phyloP scores from a whole-genome alignment of 2,329 filamentous ascomycete species.

The Aspergillus japonicus region DNA sequence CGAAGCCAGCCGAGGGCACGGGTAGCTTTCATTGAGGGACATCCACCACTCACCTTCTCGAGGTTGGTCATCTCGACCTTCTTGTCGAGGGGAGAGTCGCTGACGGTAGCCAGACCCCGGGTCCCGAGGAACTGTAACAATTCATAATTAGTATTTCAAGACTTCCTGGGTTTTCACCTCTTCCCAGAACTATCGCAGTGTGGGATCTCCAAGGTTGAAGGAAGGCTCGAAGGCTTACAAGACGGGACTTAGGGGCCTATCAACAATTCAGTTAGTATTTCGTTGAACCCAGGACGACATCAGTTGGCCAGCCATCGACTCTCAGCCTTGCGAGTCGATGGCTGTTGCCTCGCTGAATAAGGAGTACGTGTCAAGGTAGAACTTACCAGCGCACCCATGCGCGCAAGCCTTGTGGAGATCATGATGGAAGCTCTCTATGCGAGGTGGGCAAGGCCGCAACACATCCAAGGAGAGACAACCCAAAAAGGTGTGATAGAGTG shows the following conservation, averaged over 20 bases:
- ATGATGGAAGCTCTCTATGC: slow-evolving; percentile 46
- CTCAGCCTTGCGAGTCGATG: background rate
- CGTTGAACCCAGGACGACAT: background rate
- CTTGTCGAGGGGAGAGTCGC: slow-evolving; percentile 81
- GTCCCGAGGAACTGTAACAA: slow-evolving; percentile 60
- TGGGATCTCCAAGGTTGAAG: slow-evolving; percentile 1
- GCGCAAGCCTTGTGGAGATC: slow-evolving; percentile 49
- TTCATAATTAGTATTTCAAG: slow-evolving; percentile 24
- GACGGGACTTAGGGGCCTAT: slow-evolving; percentile 47
- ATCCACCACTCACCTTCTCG: slow-evolving; percentile 62
- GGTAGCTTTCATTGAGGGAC: background rate
- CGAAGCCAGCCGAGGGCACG: slow-evolving; percentile 23
- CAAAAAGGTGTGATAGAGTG: slow-evolving; percentile 33
- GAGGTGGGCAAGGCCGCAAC: slow-evolving; percentile 36
- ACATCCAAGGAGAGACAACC: slow-evolving; percentile 39
- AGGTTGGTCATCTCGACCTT: slow-evolving; percentile 98
- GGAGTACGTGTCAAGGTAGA: slow-evolving; percentile 14
- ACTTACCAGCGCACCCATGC: slow-evolving; percentile 50
- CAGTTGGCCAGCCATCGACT: slow-evolving; percentile 8
- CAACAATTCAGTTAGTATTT: slow-evolving; percentile 22
- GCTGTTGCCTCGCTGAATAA: slow-evolving; percentile 5
- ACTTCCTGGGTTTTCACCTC: background rate
- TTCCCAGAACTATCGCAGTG: background rate
- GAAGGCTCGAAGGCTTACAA: slow-evolving; percentile 38
- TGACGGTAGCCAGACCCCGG: slow-evolving; percentile 76